phyloP scores from a whole-genome alignment of 2,329 filamentous ascomycete genomes.

The Cordyceps fumosorosea region DNA sequence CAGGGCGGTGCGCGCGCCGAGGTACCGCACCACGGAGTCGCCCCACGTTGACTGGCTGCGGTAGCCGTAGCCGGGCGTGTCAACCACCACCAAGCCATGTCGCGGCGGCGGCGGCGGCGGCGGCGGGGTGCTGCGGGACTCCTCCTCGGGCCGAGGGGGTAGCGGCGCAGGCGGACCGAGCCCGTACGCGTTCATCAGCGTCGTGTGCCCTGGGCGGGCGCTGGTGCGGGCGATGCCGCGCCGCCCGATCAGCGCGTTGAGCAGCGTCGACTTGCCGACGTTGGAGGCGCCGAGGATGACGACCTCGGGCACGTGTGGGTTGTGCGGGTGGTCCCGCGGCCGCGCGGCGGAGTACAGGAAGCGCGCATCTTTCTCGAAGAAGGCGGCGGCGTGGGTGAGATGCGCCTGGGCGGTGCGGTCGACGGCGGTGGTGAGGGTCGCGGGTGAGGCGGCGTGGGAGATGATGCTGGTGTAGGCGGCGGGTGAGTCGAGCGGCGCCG shows the following conservation, averaged over 20 bases:
- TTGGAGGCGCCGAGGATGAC: constrained; percentile 83
- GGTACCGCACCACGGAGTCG: constrained; percentile 43
- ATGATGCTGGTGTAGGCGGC: constrained; percentile 7
- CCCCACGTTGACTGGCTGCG: constrained; percentile 45
- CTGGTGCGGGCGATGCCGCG: constrained; percentile 42
- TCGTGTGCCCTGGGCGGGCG: constrained; percentile 45
- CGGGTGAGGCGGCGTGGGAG: constrained; percentile 6
- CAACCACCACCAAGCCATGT: constrained; percentile 43
- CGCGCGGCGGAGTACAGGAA: constrained; percentile 46
- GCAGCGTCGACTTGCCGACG: constrained; percentile 81
- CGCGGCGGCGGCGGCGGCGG: constrained; percentile 29
- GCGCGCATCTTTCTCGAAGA: constrained; percentile 25
- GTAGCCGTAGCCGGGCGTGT: constrained; percentile 46
- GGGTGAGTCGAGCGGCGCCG: background rate
- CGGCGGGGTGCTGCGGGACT: too few relatives aligned
- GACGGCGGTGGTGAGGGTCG: background rate
- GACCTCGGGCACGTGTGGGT: constrained; percentile 52
- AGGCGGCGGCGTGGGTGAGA: constrained; percentile 24
- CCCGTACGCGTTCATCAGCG: constrained; percentile 49
- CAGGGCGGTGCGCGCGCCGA: constrained; percentile 39
- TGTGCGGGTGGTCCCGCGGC: constrained; percentile 43
- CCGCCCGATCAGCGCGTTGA: constrained; percentile 67
- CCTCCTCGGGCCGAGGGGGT: constrained; percentile 17
- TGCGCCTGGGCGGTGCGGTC: constrained; percentile 17
- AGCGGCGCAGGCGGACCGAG: constrained; percentile 37